Base-by-base conservation (phyloP, 1,139 yeast genomes). In the Zhuliangozyma blackwelliae region DNA sequence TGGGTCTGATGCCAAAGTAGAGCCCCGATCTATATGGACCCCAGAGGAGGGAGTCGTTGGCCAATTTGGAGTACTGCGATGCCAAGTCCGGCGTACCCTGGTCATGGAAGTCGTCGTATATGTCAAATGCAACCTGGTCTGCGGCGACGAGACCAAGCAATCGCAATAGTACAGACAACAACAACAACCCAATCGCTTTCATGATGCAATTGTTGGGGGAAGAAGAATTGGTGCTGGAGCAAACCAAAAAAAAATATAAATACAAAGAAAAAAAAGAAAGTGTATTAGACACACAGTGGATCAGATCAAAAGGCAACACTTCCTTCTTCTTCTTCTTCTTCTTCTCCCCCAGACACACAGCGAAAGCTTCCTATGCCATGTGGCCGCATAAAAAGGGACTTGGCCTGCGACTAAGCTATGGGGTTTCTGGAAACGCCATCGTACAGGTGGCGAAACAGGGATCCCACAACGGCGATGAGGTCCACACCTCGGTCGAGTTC, bases 21-120 rank as follows among this genome's bases (percentile, higher is more conserved):
- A 88, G 68, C 39, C 88, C 84, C 10, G 97, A 82, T 48, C 97
- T 65, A 60, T 90, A 92, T 0, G 97, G 95, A 1, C 96, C 97
- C 98, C 98, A 92, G 27, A 69, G 47, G 29, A 70, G 56, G 5
- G 74, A 65, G 34, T 59, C 57, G 37, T 62, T 56, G 4, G 72
- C 59, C 23, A 59, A 34, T 28, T 50, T 49, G 22, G 54, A 46
- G 42, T 61, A 65, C 23, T 54, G 34, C 2, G 40, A 28, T 6
- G 41, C 36, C 25, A 44, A 30, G 11, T 35, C 35, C 7, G 7
- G 16, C 19, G 23, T 6, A 8, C 31, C 36, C 9, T 32, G 12
- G 10, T 33, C 33, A 16, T 25, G 10, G 7, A 9, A 21, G 20
- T 29, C 34, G n/a, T 27, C 40, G 27, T 33, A 30, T 5, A 45